Evolutionary conservation across 345 rosid genomes (phyloP).

Genomic region (Sonneratia caseolaris): DNA sequence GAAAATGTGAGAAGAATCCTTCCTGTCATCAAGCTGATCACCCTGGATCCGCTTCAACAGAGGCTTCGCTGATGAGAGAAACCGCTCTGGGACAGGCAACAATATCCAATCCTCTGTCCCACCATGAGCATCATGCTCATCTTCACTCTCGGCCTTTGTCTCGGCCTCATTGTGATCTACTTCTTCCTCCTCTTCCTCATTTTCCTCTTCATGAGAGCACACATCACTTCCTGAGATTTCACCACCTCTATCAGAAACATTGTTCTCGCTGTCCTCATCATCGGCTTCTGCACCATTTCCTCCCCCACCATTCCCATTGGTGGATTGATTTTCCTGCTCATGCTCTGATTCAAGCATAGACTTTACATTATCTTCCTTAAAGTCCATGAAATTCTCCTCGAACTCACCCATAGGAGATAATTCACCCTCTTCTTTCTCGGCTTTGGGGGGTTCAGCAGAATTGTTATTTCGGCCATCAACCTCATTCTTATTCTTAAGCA

Average conservation of each 20-base stretch:
- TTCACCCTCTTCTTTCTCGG: conserved; percentile 96
- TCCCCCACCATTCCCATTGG: conserved; percentile 39
- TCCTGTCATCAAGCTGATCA: conserved; percentile 33
- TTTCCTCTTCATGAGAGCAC: conserved; percentile 66
- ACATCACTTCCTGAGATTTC: conserved; percentile 76
- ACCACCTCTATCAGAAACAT: conserved; percentile 74
- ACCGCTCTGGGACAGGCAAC: conserved; percentile 50
- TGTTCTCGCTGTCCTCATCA: conserved; percentile 71
- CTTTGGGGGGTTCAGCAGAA: conserved; percentile 45
- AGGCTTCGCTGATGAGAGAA: conserved; percentile 63
- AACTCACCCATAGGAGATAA: conserved; percentile 78
- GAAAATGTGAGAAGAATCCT: conserved; percentile 46
- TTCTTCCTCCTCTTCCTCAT: conserved; percentile 74
- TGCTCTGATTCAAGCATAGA: conserved; percentile 36
- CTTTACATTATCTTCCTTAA: conserved; percentile 36
- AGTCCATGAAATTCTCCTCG: conserved; percentile 55
- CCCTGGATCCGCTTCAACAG: conserved; percentile 60
- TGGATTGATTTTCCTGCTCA: conserved; percentile 24
- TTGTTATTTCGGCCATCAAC: conserved; percentile 22
- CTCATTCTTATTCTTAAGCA: conserved; percentile 24
- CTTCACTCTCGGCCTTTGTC: conserved; percentile 91
- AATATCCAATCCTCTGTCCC: conserved; percentile 40
- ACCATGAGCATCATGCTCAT: conserved; percentile 49
- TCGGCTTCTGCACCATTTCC: conserved; percentile 80
- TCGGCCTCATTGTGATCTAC: conserved; percentile 49